Evolutionary conservation across 208 protist genomes (phyloP), one percentile per base, ranked within the genome.

Genomic region (Plasmodiophora brassicae): DNA sequence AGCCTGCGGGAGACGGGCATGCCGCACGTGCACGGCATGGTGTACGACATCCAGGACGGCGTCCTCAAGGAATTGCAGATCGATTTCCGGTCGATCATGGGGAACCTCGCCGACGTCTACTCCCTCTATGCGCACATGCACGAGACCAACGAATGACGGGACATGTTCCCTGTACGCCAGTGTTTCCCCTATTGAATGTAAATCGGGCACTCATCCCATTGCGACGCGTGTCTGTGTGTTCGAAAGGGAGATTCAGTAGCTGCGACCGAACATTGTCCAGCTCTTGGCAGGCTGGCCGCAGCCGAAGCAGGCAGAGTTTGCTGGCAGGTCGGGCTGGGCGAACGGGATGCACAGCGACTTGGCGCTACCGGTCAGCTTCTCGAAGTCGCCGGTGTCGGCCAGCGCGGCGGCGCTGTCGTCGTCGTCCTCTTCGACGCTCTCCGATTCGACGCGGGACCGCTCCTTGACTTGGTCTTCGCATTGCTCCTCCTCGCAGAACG

Each of bases 261-360:
- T 89, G 25, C 90, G 84, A 0, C 89, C 90, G 84, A 85, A 91
- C 0, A 91, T 84, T 32, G 88, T 85, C 88, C 88, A 92, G 89
- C 89, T 89, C 35, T 89, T 89, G 32, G 90, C 90, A 0, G 84
- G 88, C 89, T 91, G 86, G 84, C 90, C 88, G 0, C 84, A 89
- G 41, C 86, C 60, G 88, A 91, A 87, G 53, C 89, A 91, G 20
- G 0, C 0, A 10, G 86, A 88, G 32, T 84, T 84, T 38, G 45
- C 85, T 14, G 85, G 89, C 65, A 88, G 89, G n/a, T 60, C 43
- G 39, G 90, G 90, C 78, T 90, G 87, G 1, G 91, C 89, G 88
- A 89, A 92, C 0, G 91, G 91, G 46, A 92, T 92, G 88, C 91
- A 92, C 8, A 92, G 86, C 1, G 89, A 88, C 71, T 92, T 92